Evolutionary conservation across 2,329 filamentous ascomycete species (phyloP).

Genomic region (Diaporthe humulicola): DNA sequence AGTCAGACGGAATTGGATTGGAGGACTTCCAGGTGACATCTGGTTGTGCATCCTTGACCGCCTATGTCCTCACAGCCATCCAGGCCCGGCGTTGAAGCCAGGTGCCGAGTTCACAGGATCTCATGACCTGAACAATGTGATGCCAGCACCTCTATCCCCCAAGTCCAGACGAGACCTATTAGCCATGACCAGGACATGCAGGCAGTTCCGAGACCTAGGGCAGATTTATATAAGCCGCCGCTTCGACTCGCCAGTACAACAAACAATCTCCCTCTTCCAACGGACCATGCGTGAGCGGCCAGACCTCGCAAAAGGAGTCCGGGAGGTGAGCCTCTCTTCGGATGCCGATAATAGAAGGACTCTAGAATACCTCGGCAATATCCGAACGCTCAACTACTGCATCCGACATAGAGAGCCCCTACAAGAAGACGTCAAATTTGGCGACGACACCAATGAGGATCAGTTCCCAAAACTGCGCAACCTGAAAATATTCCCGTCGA

Average conservation of each 20-base stretch:
- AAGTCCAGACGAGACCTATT: neutral
- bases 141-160: accelerated
- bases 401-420: neutral
- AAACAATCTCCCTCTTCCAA: neutral
- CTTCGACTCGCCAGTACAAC: neutral
- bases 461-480: neutral
- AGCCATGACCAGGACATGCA: neutral
- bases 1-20: neutral
- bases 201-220: neutral
- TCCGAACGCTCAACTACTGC: neutral
- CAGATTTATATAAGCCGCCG: neutral
- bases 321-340: neutral
- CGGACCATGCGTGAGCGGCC: neutral
- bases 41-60: neutral
- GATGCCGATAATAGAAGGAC: accelerated
- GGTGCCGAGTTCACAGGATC: neutral
- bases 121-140: accelerated
- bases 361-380: neutral
- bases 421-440: neutral
- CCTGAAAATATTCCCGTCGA: neutral
- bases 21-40: neutral
- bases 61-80: neutral
- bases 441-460: neutral
- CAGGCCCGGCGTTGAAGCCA: neutral
- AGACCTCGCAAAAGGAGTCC: neutral